A percentile compares a stretch with the other conserved stretches of the same genome.
These are phyloP conservation scores for Podaxis carcinomalis DNA, from an alignment of 768 basidiomycete genomes.

Conservation along the genomic window DNA sequence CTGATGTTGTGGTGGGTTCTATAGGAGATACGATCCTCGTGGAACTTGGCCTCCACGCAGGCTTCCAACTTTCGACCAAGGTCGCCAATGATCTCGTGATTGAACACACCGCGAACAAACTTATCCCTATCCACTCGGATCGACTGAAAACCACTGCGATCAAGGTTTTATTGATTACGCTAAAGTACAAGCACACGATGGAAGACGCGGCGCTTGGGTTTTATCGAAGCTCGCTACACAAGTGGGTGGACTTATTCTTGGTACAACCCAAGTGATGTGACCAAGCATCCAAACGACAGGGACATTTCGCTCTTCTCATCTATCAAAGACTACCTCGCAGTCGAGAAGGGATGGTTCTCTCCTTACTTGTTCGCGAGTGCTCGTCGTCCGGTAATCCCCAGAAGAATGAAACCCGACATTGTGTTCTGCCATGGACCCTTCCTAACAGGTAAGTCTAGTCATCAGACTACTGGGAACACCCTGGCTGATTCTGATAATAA, in stretches of 20 bases:
- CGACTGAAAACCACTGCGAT: conserved; percentile 53
- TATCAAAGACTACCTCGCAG: conserved; percentile 58
- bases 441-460: conserved; percentile 37
- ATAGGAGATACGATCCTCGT: conserved; percentile 58
- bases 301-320: conserved; percentile 55
- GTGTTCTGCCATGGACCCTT: conserved; percentile 66
- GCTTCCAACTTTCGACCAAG: conserved; percentile 47
- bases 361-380: conserved; percentile 62
- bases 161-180: conserved; percentile 54
- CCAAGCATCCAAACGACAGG: conserved; percentile 20
- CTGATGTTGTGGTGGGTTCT: conserved; percentile 44
- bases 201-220: conserved; percentile 59
- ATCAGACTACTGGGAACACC: background rate
- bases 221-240: conserved; percentile 56
- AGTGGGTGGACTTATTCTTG: conserved; percentile 28
- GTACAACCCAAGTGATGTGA: background rate
- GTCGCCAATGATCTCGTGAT: conserved; percentile 50
- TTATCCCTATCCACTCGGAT: conserved; percentile 49
- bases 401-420: conserved; percentile 61
- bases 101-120: conserved; percentile 40
- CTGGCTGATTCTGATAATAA: background rate
- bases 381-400: conserved; percentile 54
- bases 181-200: conserved; percentile 54
- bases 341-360: conserved; percentile 67
- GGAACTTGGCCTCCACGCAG: conserved; percentile 49